phyloP scores from a whole-genome alignment of 2,329 filamentous ascomycete species.

The Fusarium beomiforme region DNA sequence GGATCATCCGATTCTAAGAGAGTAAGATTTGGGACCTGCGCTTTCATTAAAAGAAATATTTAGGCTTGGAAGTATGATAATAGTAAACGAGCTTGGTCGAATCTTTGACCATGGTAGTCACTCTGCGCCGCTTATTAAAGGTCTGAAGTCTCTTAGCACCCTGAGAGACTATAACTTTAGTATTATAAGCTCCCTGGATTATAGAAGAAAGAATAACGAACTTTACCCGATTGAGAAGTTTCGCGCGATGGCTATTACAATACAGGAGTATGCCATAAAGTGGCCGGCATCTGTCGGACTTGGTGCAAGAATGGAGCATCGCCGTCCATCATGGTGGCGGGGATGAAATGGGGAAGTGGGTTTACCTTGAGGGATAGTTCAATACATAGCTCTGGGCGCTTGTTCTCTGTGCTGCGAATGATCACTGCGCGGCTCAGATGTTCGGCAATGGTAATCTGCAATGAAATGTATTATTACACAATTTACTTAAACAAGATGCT shows the following conservation, averaged over 20 bases:
- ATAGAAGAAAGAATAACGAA: background rate
- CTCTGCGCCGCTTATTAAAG: no score
- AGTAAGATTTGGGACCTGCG: no score
- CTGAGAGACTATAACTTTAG: background rate
- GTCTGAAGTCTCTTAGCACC: no score
- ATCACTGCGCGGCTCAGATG: background rate
- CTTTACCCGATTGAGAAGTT: background rate
- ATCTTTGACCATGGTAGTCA: no score
- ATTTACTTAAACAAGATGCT: background rate
- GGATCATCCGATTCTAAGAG: no score
- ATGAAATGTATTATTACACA: background rate
- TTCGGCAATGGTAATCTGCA: background rate
- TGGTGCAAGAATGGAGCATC: background rate
- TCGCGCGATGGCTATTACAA: background rate
- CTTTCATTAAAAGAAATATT: no score
- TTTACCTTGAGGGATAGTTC: background rate
- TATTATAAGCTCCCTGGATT: background rate
- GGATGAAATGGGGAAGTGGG: background rate
- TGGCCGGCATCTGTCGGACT: slow-evolving; percentile 7
- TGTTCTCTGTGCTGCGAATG: background rate
- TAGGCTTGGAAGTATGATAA: no score
- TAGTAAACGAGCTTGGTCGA: no score
- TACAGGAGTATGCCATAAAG: background rate
- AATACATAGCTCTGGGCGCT: background rate
- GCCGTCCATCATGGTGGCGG: slow-evolving; percentile 24